A percentile compares a stretch with the other conserved stretches of the same genome.
phyloP scores from a whole-genome alignment of 192 early-diverging fungal species.

The Pilaira anomala region DNA sequence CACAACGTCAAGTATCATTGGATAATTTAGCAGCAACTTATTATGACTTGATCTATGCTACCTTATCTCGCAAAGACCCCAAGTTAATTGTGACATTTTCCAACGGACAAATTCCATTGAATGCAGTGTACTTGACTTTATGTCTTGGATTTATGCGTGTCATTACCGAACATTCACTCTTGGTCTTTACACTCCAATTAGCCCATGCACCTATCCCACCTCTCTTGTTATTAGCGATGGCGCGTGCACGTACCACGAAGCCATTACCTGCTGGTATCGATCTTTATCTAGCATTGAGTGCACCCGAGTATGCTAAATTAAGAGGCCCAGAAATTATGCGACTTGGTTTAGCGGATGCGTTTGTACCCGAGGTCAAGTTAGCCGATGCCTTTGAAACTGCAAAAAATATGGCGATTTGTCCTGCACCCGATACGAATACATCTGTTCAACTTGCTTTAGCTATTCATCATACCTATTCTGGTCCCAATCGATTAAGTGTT shows the following conservation, averaged over 20 bases:
- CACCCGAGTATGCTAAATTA: slow-evolving; percentile 33
- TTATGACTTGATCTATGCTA: slow-evolving; percentile 27
- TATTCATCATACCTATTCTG: slow-evolving; percentile 43
- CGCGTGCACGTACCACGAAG: not conserved
- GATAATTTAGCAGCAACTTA: slow-evolving; percentile 8
- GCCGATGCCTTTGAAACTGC: slow-evolving; percentile 38
- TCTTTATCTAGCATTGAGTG: slow-evolving; percentile 40
- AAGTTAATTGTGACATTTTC: slow-evolving; percentile 37
- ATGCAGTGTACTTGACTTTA: slow-evolving; percentile 36
- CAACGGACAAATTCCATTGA: slow-evolving; percentile 39
- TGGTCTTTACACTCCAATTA: slow-evolving; percentile 5
- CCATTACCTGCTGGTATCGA: slow-evolving; percentile 33
- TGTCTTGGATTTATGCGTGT: slow-evolving; percentile 33
- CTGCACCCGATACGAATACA: slow-evolving; percentile 39
- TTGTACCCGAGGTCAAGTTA: slow-evolving; percentile 42
- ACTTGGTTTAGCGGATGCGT: slow-evolving; percentile 46
- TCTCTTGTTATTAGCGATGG: not conserved
- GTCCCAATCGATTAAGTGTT: slow-evolving; percentile 46
- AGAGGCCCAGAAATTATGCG: slow-evolving; percentile 46
- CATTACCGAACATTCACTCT: slow-evolving; percentile 44
- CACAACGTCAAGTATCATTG: not conserved
- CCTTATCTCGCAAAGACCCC: not conserved
- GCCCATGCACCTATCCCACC: slow-evolving; percentile 32
- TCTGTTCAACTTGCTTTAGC: slow-evolving; percentile 43
- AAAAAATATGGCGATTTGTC: slow-evolving; percentile 43